Evolutionary conservation across 768 basidiomycete species (phyloP), one percentile per base, ranked within the genome.

Genomic region (Guyanaporus albipodus): DNA sequence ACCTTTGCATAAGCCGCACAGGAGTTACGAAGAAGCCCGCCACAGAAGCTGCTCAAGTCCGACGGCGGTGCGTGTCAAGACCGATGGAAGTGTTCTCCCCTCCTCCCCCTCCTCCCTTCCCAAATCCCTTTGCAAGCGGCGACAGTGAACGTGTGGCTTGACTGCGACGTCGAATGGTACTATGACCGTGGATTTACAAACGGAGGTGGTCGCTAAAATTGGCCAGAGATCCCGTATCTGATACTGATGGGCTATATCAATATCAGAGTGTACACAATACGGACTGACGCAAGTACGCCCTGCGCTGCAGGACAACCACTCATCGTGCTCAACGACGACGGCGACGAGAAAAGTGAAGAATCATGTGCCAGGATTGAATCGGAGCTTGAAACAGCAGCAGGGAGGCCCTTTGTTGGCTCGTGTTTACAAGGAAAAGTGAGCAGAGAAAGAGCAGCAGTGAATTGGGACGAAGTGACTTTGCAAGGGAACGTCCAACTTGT

Each of bases 321-420:
- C 24, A 35, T 44, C 26, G 22, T 14, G 19, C n/a, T 14, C n/a
- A 9, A 8, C 27, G 27, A 28, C 10, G 9, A 3, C 14, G 28
- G 28, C 9, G 28, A 28, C 28, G 3, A 12, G 28, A 9, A 12
- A 28, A 9, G 10, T 28, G 10, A 23, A 24, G 23, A 8, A 23
- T 14, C 17, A 6, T 14, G 8, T 6, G 40, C 5, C 32, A 21
- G 6, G 31, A 44, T 53, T 60, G 17, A 38, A 8, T 54, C 60
- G 60, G 60, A 63, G 52, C 7, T 48, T 46, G 9, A 55, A 60
- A 31, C 6, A 19, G 10, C 54, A 50, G 59, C 34, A 51, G 31
- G n/a, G 53, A 44, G 22, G 52, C 61, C 61, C 46, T 58, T 63
- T 61, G 58, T 61, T 61, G 60, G 52, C 33, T n/a, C 21, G 44